Percentiles rank a stretch among this genome's conserved stretches.
phyloP scores from a whole-genome alignment of 306 rosid genomes.

The Rosa persica region DNA sequence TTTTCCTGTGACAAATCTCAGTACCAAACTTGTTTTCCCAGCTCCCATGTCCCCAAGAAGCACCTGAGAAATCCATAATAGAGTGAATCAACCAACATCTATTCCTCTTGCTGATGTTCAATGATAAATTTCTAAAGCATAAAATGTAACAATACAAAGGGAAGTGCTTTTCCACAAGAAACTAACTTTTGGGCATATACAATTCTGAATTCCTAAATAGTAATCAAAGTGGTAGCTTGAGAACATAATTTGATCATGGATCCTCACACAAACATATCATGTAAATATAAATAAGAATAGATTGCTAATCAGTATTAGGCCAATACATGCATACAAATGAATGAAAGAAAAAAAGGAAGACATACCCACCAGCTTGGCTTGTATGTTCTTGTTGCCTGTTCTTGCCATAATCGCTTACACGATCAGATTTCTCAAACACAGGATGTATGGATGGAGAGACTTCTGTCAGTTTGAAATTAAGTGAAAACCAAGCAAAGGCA shows the following conservation, averaged over 20 bases:
- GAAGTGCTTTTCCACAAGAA: neutral
- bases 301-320: neutral
- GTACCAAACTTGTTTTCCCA: constrained; percentile 84
- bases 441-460: constrained; percentile 4
- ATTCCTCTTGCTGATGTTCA: neutral
- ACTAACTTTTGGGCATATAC: neutral
- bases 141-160: neutral
- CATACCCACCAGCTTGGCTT: constrained; percentile 98
- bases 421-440: neutral
- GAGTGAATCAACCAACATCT: neutral
- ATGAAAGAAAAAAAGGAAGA: constrained; percentile 36
- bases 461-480: constrained; percentile 14
- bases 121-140: neutral
- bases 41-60: constrained; percentile 92
- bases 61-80: constrained; percentile 43
- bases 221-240: neutral
- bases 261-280: neutral
- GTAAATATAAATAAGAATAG: neutral
- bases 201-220: neutral
- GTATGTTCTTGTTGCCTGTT: constrained; percentile 68
- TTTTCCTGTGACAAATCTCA: constrained; percentile 87
- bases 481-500: constrained; percentile 15
- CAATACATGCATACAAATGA: neutral
- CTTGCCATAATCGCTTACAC: constrained; percentile 45
- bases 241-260: neutral